phyloP scores from a whole-genome alignment of 345 rosid genomes.

The Acer saccharum region DNA sequence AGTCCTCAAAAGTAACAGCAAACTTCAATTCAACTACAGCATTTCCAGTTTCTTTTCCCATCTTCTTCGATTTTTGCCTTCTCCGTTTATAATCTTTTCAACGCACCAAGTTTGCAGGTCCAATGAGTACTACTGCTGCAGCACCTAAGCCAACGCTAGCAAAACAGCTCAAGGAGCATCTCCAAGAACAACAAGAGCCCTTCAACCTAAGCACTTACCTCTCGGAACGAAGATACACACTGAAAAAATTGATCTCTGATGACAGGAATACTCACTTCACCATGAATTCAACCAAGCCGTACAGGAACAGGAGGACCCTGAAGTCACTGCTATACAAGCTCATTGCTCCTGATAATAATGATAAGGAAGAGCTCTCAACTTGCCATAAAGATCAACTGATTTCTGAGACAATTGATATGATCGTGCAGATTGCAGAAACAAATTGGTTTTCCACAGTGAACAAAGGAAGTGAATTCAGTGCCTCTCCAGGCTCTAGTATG shows the following conservation, averaged over 20 bases:
- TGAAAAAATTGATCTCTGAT: conserved; percentile 16
- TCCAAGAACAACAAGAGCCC: conserved; percentile 43
- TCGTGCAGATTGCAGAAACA: conserved; percentile 15
- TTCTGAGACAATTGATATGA: conserved; percentile 18
- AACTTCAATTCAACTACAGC: background rate
- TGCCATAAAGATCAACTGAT: conserved; percentile 21
- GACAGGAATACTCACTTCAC: conserved; percentile 10
- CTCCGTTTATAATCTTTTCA: background rate
- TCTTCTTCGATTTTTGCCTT: no score
- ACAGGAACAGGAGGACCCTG: conserved; percentile 22
- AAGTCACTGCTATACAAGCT: conserved; percentile 29
- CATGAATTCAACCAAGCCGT: background rate
- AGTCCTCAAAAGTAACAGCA: background rate
- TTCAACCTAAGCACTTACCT: conserved; percentile 29
- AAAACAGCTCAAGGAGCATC: conserved; percentile 40
- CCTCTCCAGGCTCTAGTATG: background rate
- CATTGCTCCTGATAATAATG: background rate
- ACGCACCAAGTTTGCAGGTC: conserved; percentile 11
- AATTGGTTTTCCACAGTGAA: conserved; percentile 16
- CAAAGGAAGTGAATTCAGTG: conserved; percentile 16
- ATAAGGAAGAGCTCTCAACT: conserved; percentile 19
- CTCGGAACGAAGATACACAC: conserved; percentile 23
- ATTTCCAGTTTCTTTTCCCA: background rate
- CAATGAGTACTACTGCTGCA: conserved; percentile 25
- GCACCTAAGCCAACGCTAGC: background rate